Evolutionary conservation across 768 basidiomycete genomes (phyloP), one percentile per base, ranked within the genome.

Genomic region (Hericium coralloides): DNA sequence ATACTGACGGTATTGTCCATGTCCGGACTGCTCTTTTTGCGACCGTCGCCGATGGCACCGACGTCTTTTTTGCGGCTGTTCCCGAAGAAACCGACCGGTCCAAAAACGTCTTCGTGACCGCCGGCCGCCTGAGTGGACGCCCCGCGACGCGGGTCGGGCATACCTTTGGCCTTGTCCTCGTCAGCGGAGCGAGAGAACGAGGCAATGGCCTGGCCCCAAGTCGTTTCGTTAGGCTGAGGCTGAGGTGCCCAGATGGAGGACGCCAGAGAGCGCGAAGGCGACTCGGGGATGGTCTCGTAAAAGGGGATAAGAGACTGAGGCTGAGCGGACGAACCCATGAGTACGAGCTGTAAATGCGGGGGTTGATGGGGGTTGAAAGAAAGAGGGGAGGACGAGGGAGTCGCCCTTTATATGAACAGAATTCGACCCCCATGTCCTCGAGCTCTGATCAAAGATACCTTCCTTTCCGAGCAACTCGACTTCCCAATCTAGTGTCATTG

Each of bases 211-310:
- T 76, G 76, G 20, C 87, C 85, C 89, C 89, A 92, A 12, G 81
- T 78, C 5, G 74, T 66, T 18, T 84, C 84, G 15, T 79, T 77
- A 5, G 80, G 79, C 67, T 85, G 87, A 3, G 87, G 85, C 66
- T 85, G 87, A 8, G 89, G 89, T 0, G 89, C 89, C 89, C 89
- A 92, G 60, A 92, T 91, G 52, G 87, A 89, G 3, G 70, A 58
- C 1, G 65, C 55, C 17, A 63, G 55, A 23, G 57, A 9, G 45
- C 62, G 62, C 25, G 62, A 63, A 6, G 62, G 57, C 9, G 57
- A 23, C 23, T 50, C 59, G 23, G 55, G 55, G 47, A 56, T 38
- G 31, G 57, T 41, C 55, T 63, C 58, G 47, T 53, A 52, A 38
- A 55, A n/a, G 5, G 60, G 59, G 20, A 58, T 38, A 51, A 63